These are phyloP conservation scores for Auriscalpium vulgare DNA, from an alignment of 768 basidiomycete species.

Conservation along the genomic window DNA sequence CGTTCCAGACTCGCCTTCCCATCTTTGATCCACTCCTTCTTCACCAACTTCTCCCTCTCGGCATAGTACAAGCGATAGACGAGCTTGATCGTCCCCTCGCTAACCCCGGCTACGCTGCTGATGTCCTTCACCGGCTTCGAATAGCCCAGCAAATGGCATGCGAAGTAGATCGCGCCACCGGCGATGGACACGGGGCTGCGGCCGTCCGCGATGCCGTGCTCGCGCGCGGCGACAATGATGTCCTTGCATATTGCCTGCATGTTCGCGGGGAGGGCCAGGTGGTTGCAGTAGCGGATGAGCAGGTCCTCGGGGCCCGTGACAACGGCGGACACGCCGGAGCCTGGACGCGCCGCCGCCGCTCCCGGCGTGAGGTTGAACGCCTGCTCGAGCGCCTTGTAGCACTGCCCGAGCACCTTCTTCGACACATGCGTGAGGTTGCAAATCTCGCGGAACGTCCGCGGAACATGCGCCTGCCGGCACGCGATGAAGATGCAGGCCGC, in stretches of 20 bases:
- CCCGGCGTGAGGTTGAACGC: constrained; percentile 86
- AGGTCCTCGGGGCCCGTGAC: constrained; percentile 77
- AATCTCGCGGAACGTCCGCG: constrained; percentile 92
- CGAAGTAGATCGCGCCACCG: constrained; percentile 94
- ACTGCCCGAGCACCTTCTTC: constrained; percentile 93
- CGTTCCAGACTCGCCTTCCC: constrained; percentile 53
- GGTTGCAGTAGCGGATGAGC: constrained; percentile 89
- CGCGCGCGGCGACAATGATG: constrained; percentile 72
- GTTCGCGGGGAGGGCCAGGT: constrained; percentile 76
- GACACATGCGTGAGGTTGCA: constrained; percentile 89
- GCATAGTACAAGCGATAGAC: constrained; percentile 75
- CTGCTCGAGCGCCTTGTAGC: constrained; percentile 81
- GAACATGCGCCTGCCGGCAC: constrained; percentile 91
- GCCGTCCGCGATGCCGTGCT: constrained; percentile 86
- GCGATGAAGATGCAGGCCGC: constrained; percentile 98
- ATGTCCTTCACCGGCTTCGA: constrained; percentile 78
- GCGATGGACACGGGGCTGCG: constrained; percentile 97
- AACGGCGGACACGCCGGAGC: constrained; percentile 26
- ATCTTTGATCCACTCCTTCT: constrained; percentile 78
- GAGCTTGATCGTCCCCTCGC: constrained; percentile 91
- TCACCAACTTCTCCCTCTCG: constrained; percentile 72
- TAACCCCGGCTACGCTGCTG: constrained; percentile 84
- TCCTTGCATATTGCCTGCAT: constrained; percentile 80
- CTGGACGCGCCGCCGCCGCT: constrained; percentile 41
- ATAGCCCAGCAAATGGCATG: constrained; percentile 72